Conservation (phyloP, 2,329 filamentous ascomycete genomes). For the Penicillium glabrum region DNA sequence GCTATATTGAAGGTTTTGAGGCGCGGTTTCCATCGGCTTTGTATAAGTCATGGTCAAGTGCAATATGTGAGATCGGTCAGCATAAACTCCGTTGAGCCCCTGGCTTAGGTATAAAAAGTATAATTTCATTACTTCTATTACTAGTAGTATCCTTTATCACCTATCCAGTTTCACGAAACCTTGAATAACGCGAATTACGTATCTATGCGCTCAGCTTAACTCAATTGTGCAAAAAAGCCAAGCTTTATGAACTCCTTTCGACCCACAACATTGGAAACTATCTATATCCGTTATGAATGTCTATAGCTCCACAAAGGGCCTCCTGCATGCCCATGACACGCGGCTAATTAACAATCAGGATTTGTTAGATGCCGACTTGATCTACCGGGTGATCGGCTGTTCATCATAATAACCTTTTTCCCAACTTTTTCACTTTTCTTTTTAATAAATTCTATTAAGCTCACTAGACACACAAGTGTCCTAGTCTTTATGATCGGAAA, state of each 20-base stretch:
- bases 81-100: background rate
- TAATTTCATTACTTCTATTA: background rate
- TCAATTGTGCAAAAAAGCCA: background rate
- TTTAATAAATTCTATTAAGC: background rate
- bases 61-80: background rate
- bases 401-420: background rate
- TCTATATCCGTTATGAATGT: background rate
- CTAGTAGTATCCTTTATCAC: background rate
- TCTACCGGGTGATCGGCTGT: conserved; percentile 8
- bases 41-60: background rate
- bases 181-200: conserved; percentile 5
- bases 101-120: background rate
- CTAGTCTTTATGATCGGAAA: no score
- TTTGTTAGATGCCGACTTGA: background rate
- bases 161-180: background rate
- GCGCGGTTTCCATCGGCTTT: background rate
- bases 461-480: background rate
- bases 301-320: background rate
- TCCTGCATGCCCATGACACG: conserved; percentile 12
- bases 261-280: background rate
- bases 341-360: background rate
- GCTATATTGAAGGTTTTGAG: background rate
- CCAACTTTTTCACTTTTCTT: background rate
- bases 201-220: background rate
- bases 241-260: conserved; percentile 6